Base-by-base conservation (phyloP, 805 yeast genomes). In the Myxozyma melibiosi region DNA sequence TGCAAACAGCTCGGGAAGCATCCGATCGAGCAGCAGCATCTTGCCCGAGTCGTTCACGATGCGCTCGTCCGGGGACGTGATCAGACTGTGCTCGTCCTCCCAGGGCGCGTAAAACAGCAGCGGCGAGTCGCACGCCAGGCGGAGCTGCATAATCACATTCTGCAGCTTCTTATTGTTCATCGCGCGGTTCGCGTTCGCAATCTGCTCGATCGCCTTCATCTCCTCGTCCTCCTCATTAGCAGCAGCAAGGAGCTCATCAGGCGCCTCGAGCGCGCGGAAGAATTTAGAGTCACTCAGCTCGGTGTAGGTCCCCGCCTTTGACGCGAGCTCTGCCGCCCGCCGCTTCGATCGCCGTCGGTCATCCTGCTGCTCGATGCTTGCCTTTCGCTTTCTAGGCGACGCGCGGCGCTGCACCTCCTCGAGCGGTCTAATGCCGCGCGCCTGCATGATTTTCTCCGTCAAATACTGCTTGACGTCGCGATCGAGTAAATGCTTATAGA, bases 101-200 rank as follows among this genome's bases (percentile, higher is more conserved):
- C 84, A 88, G 0, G 98, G 98, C 61, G 84, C 86, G 72, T 85
- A 89, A 68, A 87, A 89, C 41, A 88, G 70, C 67, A 86, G 87
- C 0, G 97, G 96, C 0, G 97, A 86, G 67, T 90, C 85, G 64
- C 97, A 90, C 7, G 89, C 80, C 57, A 85, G 82, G 42, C 99
- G 77, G 50, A 91, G 76, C 70, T 91, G 97, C 89, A 91, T 89
- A 74, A 87, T 77, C 65, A 83, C 66, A 65, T 88, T 89, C 61
- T 81, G 84, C 51, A 88, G 73, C 48, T 76, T 77, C 63, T 84
- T 85, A 35, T 74, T 72, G 18, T 74, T 74, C 4, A 84, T 69
- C 69, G 73, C 52, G 35, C 52, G 43, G 27, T 40, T 44, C n/a
- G 54, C 55, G 22, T 63, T 51, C 25, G 66, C 54, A 57, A 67